Conservation (phyloP, 140 eudicot species). For the Anethum foeniculum region DNA sequence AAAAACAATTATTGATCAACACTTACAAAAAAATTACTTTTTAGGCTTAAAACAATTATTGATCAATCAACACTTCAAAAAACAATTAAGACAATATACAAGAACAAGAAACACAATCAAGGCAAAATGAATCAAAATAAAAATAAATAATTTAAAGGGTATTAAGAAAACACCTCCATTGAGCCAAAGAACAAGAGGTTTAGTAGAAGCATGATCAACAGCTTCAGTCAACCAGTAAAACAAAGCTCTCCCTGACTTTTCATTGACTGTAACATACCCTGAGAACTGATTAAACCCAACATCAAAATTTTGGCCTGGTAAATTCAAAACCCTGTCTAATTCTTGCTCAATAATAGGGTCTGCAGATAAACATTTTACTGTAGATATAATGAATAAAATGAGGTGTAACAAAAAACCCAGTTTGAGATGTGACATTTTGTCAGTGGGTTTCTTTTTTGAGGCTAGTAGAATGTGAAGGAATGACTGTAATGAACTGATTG, state of each 20-base stretch:
- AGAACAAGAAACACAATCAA: not conserved
- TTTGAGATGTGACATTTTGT: constrained; percentile 30
- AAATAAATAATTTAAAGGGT: not conserved
- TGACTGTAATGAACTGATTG: too few relatives aligned
- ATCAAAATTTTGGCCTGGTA: not conserved
- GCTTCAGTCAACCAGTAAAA: constrained; percentile 87
- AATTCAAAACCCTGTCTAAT: not conserved
- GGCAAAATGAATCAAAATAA: not conserved
- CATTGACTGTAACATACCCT: constrained; percentile 4
- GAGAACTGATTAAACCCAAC: not conserved
- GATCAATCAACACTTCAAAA: not conserved
- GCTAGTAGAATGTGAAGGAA: not conserved
- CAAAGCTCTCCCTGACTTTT: constrained; percentile 48
- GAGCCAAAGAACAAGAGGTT: constrained; percentile 89
- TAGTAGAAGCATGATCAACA: constrained; percentile 63
- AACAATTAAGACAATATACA: not conserved
- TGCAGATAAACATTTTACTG: not conserved
- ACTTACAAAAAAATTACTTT: too few relatives aligned
- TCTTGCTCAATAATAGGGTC: not conserved
- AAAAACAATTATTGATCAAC: not conserved
- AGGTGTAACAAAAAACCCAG: constrained; percentile 26
- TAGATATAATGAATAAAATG: not conserved
- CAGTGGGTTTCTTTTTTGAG: constrained; percentile 13
- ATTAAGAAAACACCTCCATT: constrained; percentile 15
- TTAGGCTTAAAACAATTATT: too few relatives aligned